Conservation (phyloP, 257 asterid species). For the Gentiana straminea region DNA sequence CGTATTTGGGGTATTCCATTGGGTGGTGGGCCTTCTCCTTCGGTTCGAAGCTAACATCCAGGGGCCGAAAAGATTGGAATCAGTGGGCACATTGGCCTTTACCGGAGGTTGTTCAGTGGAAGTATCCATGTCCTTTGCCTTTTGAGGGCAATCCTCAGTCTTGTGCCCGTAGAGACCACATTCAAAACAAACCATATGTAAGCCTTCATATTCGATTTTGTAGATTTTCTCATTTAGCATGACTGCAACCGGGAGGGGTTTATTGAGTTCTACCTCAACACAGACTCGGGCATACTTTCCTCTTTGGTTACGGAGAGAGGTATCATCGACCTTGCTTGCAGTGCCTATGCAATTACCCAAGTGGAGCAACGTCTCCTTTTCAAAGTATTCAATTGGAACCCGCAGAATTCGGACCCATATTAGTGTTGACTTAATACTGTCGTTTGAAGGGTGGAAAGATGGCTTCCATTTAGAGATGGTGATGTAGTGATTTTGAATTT, state of each 20-base stretch:
- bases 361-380: neutral
- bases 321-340: neutral
- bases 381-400: neutral
- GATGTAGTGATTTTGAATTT: too few species aligned
- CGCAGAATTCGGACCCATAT: neutral
- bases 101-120: too few species aligned
- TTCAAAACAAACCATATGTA: too few species aligned
- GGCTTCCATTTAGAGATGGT: neutral
- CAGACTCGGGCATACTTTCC: neutral
- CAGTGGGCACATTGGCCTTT: too few species aligned
- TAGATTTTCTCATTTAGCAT: too few species aligned
- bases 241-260: neutral
- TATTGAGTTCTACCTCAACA: neutral
- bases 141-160: too few species aligned
- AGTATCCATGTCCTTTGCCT: neutral
- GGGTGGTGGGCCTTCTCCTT: too few species aligned
- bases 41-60: too few species aligned
- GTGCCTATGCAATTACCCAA: neutral
- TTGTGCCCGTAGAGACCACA: too few species aligned
- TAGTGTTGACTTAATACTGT: neutral
- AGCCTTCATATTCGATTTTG: too few species aligned
- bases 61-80: too few species aligned
- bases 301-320: neutral
- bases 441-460: neutral
- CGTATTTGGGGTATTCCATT: too few species aligned